Conservation (phyloP, 495 filamentous ascomycete species). For the Peziza echinospora region DNA sequence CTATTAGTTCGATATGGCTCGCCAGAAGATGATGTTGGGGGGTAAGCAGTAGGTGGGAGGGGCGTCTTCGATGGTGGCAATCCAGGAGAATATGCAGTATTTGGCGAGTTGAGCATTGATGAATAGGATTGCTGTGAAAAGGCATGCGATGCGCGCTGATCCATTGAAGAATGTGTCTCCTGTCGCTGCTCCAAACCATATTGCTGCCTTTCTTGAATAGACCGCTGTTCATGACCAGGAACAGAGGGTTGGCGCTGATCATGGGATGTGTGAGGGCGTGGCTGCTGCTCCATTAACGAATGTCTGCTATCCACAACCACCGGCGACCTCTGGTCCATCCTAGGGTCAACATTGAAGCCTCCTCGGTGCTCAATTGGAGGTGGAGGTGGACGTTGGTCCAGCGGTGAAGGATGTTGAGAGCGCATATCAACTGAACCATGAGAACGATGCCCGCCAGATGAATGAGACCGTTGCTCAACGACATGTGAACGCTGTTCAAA, state of each 20-base stretch:
- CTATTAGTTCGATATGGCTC: background rate
- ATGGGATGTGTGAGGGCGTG: background rate
- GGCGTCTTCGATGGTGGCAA: background rate
- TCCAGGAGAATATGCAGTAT: no score
- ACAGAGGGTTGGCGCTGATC: background rate
- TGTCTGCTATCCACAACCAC: background rate
- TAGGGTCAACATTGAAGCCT: background rate
- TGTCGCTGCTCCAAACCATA: background rate
- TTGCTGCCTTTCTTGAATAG: background rate
- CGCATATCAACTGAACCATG: background rate
- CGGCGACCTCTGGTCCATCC: background rate
- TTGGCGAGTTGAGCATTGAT: background rate
- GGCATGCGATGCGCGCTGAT: background rate
- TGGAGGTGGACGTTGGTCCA: background rate
- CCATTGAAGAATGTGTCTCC: background rate
- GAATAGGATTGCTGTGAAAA: background rate
- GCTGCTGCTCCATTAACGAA: background rate
- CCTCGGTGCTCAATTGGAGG: background rate
- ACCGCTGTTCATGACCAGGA: background rate
- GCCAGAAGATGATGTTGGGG: background rate
- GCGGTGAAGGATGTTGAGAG: background rate
- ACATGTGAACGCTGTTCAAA: background rate
- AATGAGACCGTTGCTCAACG: background rate
- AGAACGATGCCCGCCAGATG: background rate
- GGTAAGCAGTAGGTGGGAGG: background rate